A percentile compares a stretch with the other conserved stretches of the same genome.
Evolutionary conservation across 805 yeast species (phyloP).

Genomic region (Candida hungchunana): DNA sequence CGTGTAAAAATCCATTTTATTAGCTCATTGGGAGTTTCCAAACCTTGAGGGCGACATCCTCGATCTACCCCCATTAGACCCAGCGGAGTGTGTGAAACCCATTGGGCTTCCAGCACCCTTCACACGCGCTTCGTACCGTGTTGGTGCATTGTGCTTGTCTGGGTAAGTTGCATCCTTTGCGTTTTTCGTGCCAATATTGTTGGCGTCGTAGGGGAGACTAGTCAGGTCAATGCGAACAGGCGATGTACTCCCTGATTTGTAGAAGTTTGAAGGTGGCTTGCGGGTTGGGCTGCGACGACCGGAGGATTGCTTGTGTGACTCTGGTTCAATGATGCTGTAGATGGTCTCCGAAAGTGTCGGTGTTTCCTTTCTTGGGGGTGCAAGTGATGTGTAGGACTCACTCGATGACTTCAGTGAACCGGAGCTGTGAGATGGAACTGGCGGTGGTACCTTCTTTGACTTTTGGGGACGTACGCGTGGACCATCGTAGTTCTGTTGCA

Average conservation of each 20-base stretch:
- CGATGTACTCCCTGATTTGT: slow-evolving; percentile 15
- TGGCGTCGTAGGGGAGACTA: slow-evolving; percentile 24
- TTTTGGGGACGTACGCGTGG: slow-evolving; percentile 6
- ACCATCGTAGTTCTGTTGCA: slow-evolving; percentile 26
- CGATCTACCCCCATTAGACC: slow-evolving; percentile 11
- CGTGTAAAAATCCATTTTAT: neutral
- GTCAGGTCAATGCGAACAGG: slow-evolving; percentile 16
- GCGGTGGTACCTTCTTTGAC: slow-evolving; percentile 18
- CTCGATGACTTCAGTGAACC: slow-evolving; percentile 11
- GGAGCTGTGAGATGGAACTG: slow-evolving; percentile 26
- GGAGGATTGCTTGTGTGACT: slow-evolving; percentile 1
- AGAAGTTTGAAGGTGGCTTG: slow-evolving; percentile 18
- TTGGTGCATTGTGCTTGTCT: slow-evolving; percentile 42
- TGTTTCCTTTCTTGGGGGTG: slow-evolving; percentile 10
- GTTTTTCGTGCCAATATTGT: too few species aligned
- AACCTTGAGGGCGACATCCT: slow-evolving; percentile 23
- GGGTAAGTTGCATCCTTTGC: too few species aligned
- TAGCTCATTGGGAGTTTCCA: slow-evolving; percentile 13
- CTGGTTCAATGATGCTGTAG: slow-evolving; percentile 23
- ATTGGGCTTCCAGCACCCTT: slow-evolving; percentile 6
- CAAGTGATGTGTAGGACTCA: slow-evolving; percentile 9
- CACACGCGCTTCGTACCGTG: slow-evolving; percentile 36
- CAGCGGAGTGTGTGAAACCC: slow-evolving; percentile 6
- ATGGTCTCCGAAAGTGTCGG: slow-evolving; percentile 17
- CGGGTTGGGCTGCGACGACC: slow-evolving; percentile 18